Evolutionary conservation across 176 grass and related monocot species (phyloP).

Genomic region (Bonia amplexicaulis): DNA sequence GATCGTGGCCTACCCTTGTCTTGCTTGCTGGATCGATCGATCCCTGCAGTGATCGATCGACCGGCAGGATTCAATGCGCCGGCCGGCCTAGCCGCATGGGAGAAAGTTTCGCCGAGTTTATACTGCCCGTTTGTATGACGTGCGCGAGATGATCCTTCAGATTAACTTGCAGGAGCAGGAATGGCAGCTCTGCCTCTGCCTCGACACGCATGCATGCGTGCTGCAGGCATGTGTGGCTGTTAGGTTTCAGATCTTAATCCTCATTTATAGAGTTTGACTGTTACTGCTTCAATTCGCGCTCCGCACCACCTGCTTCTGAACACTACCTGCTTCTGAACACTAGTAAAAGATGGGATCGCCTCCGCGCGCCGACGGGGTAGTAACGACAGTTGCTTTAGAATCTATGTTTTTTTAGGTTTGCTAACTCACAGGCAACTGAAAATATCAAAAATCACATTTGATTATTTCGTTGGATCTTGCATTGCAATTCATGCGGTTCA

Average conservation of each 20-base stretch:
- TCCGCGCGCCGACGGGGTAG: neutral
- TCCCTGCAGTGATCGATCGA: neutral
- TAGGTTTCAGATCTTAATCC: neutral
- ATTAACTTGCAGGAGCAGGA: neutral
- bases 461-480: no score
- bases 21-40: neutral
- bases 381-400: neutral
- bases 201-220: neutral
- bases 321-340: neutral
- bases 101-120: conserved; percentile 23
- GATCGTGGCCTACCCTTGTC: conserved; percentile 23
- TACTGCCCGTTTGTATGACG: neutral
- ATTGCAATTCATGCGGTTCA: no score
- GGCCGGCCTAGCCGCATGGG: neutral
- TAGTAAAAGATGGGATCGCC: neutral
- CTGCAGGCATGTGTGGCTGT: neutral
- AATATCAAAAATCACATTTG: no score
- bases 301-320: neutral
- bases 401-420: neutral
- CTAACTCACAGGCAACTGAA: no score
- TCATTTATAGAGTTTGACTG: conserved; percentile 21
- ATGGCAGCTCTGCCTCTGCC: neutral
- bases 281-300: conserved; percentile 29
- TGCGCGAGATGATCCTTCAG: neutral
- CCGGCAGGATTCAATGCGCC: neutral